Base-by-base conservation (phyloP, 805 yeast genomes). In the Kregervanrija delftensis region DNA sequence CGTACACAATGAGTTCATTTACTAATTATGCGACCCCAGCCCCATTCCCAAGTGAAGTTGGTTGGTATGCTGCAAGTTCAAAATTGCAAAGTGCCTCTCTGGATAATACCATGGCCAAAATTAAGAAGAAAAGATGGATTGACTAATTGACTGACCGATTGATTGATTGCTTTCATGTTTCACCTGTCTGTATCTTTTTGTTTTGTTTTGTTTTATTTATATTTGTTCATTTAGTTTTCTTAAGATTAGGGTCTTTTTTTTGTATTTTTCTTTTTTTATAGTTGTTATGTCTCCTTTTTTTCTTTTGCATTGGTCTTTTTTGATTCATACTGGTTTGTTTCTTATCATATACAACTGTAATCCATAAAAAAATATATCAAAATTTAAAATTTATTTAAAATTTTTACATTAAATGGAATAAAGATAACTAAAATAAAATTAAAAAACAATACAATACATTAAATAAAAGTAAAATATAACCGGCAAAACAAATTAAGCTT, bases 11-110 rank as follows among this genome's bases (percentile, higher is more conserved):
- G 49, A 68, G 76, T 11, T 80, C 88, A 14, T 70, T 67, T 39
- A 66, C 73, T 39, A 91, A 91, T 64, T 75, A 70, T 53, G 97
- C 93, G 1, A 57, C 84, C 0, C 83, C 76, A 4, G 90, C 90
- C 9, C 75, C 81, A 5, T 72, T 75, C 58, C 91, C 93, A 5
- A 74, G 81, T 31, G 74, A 64, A 39, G 66, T 69, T 46, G 73
- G 86, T 54, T 72, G 77, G 79, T 79, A 83, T 61, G 68, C 79
- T n/a, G 86, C 93, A 2, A 66, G 74, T 44, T 67, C 68, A 28
- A 72, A 77, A 57, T 68, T 79, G 41, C 55, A 50, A 35, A 60
- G 65, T 47, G 69, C 68, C 14, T 50, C 63, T 14, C 39, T 62
- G 37, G 59, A 56, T 41, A 46, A 52, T 14, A 45, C 48, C 22